These are phyloP conservation scores for Polytolypa hystricis DNA, from an alignment of 2,329 filamentous ascomycete species.

Conservation along the genomic window DNA sequence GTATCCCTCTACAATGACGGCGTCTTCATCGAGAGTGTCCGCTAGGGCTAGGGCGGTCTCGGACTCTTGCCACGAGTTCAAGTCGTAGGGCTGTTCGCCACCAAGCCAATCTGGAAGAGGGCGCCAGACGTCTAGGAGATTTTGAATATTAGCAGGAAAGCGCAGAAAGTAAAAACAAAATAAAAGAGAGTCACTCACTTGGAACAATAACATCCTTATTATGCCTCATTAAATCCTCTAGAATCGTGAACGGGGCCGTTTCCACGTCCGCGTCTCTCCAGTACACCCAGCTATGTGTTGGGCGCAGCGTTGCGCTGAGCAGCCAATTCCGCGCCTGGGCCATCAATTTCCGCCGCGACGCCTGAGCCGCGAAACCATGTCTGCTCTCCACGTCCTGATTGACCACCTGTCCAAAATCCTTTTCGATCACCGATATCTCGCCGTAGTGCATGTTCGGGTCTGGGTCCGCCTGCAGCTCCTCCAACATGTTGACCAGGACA, in stretches of 20 bases:
- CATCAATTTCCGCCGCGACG: constrained; percentile 89
- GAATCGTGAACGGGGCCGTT: constrained; percentile 89
- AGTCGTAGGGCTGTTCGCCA: constrained; percentile 93
- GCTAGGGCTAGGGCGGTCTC: constrained; percentile 89
- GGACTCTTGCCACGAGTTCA: constrained; percentile 99
- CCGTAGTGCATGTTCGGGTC: constrained; percentile 78
- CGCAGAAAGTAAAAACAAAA: constrained; percentile 12
- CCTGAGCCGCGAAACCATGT: constrained; percentile 94
- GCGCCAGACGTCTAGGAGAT: constrained; percentile 75
- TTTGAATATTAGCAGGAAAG: constrained; percentile 18
- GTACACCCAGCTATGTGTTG: constrained; percentile 98
- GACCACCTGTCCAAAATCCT: constrained; percentile 97
- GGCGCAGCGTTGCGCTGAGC: constrained; percentile 79
- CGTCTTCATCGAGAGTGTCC: constrained; percentile 92
- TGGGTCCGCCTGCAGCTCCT: constrained; percentile 66
- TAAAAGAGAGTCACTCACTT: constrained; percentile 53
- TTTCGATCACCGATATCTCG: constrained; percentile 95
- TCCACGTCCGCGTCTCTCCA: constrained; percentile 98
- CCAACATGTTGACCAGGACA: constrained; percentile 62
- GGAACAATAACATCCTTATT: constrained; percentile 98
- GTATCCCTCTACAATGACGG: constrained; percentile 97
- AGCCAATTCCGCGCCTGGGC: constrained; percentile 96
- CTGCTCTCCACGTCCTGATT: constrained; percentile 96
- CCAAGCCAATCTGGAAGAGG: constrained; percentile 98
- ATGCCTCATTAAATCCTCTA: constrained; percentile 96